Conservation (phyloP, 73 alveolate genomes). For the Symbiodinium pilosum region DNA sequence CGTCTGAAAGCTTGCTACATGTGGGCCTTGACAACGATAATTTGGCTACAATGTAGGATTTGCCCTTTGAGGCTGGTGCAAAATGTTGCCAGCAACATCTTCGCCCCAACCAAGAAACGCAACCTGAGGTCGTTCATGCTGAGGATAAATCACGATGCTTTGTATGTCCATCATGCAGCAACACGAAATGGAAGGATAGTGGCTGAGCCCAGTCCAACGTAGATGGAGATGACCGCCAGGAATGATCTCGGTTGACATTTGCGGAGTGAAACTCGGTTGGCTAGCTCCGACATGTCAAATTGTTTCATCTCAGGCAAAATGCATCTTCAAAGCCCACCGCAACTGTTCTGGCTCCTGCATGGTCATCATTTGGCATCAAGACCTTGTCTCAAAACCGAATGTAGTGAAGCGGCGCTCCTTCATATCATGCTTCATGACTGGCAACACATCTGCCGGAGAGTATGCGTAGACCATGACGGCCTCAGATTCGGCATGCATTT, state of each 20-base stretch:
- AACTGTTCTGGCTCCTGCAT: conserved; percentile 47
- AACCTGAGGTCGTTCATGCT: conserved; percentile 12
- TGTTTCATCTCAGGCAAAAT: background rate
- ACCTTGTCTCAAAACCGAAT: background rate
- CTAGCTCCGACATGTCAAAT: background rate
- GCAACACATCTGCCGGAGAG: conserved; percentile 68
- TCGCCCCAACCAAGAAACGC: conserved; percentile 86
- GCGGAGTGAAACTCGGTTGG: too few relatives aligned
- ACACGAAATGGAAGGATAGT: too few relatives aligned
- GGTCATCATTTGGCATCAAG: background rate
- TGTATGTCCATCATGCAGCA: too few relatives aligned
- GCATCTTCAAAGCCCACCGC: conserved; percentile 27
- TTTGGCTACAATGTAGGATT: too few relatives aligned
- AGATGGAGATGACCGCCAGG: conserved; percentile 13
- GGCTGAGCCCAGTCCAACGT: conserved; percentile 49
- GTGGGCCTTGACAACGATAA: too few relatives aligned
- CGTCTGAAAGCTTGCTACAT: too few relatives aligned
- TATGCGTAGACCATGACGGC: conserved; percentile 87
- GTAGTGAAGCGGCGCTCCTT: background rate
- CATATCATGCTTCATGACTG: conserved; percentile 83
- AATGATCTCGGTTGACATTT: conserved; percentile 31
- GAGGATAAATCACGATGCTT: too few relatives aligned
- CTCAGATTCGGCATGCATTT: background rate
- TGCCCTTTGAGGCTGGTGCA: background rate
- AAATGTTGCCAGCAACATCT: conserved; percentile 41